These are phyloP conservation scores for Beauveria australis DNA, from an alignment of 2,329 filamentous ascomycete genomes.

Conservation along the genomic window DNA sequence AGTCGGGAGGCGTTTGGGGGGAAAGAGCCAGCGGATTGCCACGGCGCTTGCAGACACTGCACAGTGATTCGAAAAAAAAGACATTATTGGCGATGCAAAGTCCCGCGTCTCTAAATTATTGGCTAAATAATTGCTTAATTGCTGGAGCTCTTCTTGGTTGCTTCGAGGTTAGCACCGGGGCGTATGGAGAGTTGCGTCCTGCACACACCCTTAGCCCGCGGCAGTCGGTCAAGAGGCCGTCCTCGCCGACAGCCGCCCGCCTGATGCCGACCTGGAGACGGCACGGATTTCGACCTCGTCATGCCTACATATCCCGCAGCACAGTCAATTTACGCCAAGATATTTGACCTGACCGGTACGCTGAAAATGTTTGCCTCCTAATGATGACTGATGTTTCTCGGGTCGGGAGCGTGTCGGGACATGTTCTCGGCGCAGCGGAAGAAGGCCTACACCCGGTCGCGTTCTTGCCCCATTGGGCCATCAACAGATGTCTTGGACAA, in stretches of 20 bases:
- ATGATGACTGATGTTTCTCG: no score
- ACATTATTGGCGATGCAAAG: background rate
- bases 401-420: no score
- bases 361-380: no score
- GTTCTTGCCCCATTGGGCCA: no score
- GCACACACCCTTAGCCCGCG: background rate
- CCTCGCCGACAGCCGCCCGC: background rate
- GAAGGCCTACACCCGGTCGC: no score
- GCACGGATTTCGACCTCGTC: background rate
- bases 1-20: background rate
- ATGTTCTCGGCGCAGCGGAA: no score
- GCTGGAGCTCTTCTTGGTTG: background rate
- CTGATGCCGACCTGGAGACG: background rate
- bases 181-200: background rate
- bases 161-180: background rate
- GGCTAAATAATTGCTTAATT: background rate
- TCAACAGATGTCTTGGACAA: no score
- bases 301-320: no score
- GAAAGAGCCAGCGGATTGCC: background rate
- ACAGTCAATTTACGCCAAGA: no score
- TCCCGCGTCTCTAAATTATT: background rate
- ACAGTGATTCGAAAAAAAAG: background rate
- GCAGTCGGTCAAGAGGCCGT: background rate
- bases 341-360: no score
- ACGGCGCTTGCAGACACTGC: background rate